Conservation (phyloP, 2,329 filamentous ascomycete genomes). For the Microdochium bolleyi region DNA sequence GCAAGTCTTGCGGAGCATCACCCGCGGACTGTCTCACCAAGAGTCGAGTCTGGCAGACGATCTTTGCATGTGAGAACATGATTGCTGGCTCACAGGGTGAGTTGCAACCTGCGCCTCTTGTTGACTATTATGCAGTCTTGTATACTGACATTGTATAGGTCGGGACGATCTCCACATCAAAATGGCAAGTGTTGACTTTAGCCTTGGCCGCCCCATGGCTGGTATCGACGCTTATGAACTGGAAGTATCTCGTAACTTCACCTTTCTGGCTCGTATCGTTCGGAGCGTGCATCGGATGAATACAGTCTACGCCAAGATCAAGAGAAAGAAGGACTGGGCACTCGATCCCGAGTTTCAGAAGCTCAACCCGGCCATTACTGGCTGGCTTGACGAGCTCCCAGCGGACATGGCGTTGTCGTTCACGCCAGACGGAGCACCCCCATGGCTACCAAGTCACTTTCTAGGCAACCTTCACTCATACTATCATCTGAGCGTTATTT, state of each 20-base stretch:
- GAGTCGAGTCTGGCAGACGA: slow-evolving; percentile 81
- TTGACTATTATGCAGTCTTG: background rate
- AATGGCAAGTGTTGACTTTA: slow-evolving; percentile 68
- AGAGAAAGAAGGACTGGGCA: slow-evolving; percentile 72
- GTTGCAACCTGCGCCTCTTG: background rate
- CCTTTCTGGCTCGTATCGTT: slow-evolving; percentile 70
- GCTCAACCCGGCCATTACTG: slow-evolving; percentile 67
- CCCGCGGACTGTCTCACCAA: slow-evolving; percentile 74
- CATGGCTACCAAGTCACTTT: slow-evolving; percentile 81
- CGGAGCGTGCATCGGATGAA: slow-evolving; percentile 74
- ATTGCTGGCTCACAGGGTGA: slow-evolving; percentile 87
- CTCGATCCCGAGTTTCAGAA: slow-evolving; percentile 75
- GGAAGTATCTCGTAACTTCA: slow-evolving; percentile 74
- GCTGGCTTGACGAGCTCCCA: slow-evolving; percentile 72
- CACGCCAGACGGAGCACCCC: slow-evolving; percentile 68
- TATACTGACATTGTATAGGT: slow-evolving; percentile 34
- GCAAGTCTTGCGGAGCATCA: slow-evolving; percentile 59
- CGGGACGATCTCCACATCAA: slow-evolving; percentile 73
- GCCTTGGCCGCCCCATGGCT: slow-evolving; percentile 52
- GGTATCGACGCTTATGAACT: slow-evolving; percentile 69
- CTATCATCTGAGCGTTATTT: slow-evolving; percentile 76
- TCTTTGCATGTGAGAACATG: slow-evolving; percentile 84
- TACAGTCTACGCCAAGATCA: slow-evolving; percentile 65
- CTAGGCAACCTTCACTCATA: slow-evolving; percentile 86
- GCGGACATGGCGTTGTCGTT: slow-evolving; percentile 71